phyloP scores from a whole-genome alignment of 139 green algal species.

The Coelastrella sp. region DNA sequence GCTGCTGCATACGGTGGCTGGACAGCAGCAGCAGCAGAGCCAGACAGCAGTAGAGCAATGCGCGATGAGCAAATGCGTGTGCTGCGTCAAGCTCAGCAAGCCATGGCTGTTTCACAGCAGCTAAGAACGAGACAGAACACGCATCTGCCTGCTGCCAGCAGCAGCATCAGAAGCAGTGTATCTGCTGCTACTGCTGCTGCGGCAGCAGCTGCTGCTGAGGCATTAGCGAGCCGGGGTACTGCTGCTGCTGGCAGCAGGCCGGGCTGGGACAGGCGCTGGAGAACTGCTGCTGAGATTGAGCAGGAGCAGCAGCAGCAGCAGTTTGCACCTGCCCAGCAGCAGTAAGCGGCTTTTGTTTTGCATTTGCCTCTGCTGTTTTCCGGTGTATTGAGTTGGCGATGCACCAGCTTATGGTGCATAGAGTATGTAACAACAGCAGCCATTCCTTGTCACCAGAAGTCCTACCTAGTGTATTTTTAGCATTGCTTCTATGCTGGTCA shows the following conservation, averaged over 20 bases:
- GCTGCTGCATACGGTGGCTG: not conserved
- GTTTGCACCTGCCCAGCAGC: not conserved
- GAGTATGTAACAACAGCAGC: no score
- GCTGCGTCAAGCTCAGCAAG: not conserved
- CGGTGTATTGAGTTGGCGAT: no score
- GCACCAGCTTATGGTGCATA: no score
- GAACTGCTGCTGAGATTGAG: constrained; percentile 1
- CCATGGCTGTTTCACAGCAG: not conserved
- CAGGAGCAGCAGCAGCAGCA: constrained; percentile 2
- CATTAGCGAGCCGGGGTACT: not conserved
- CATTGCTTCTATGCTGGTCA: no score
- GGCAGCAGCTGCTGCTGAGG: not conserved
- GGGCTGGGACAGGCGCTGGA: not conserved
- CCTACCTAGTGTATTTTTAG: no score
- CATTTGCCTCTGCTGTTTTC: no score
- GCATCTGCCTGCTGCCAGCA: constrained; percentile 10
- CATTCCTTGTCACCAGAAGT: no score
- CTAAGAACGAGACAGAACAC: constrained; percentile 5
- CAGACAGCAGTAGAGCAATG: not conserved
- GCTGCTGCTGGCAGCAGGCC: constrained; percentile 16
- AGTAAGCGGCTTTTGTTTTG: not conserved
- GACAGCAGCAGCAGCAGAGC: not conserved
- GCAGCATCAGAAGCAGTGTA: not conserved
- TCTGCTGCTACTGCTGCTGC: constrained; percentile 18
- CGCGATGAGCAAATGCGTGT: constrained; percentile 18